A percentile compares a stretch with the other conserved stretches of the same genome.
phyloP scores from a whole-genome alignment of 2,329 filamentous ascomycete species.

The Dothidotthia symphoricarpi region DNA sequence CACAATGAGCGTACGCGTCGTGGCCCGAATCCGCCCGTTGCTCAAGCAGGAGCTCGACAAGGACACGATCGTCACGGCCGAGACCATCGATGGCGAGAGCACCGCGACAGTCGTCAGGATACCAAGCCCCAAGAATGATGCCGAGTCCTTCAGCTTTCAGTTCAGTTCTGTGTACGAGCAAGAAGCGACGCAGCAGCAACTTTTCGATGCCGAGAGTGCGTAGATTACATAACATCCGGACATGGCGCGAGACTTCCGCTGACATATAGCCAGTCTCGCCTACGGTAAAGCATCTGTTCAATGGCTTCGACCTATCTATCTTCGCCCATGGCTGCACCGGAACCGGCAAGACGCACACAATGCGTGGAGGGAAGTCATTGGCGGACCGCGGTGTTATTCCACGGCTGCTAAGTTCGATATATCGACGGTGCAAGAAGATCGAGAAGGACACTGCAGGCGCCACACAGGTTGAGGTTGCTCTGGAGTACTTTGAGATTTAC shows the following conservation, averaged over 20 bases:
- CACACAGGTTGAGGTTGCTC: slow-evolving; percentile 68
- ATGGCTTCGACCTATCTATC: slow-evolving; percentile 69
- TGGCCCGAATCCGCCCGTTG: slow-evolving; percentile 85
- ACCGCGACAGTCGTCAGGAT: slow-evolving; percentile 72
- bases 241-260: slow-evolving; percentile 12
- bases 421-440: slow-evolving; percentile 80
- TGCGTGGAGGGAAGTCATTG: slow-evolving; percentile 85
- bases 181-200: slow-evolving; percentile 73
- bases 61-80: slow-evolving; percentile 77
- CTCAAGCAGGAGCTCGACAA: slow-evolving; percentile 81
- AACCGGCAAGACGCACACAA: slow-evolving; percentile 93
- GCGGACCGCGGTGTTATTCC: slow-evolving; percentile 87
- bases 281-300: slow-evolving; percentile 87
- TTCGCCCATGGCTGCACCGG: slow-evolving; percentile 94
- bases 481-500: slow-evolving; percentile 96
- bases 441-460: slow-evolving; percentile 72
- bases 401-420: slow-evolving; percentile 78
- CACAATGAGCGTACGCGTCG: slow-evolving; percentile 70
- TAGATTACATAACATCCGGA: slow-evolving; percentile 1
- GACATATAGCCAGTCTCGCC: slow-evolving; percentile 65
- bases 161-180: slow-evolving; percentile 93
- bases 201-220: slow-evolving; percentile 86
- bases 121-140: slow-evolving; percentile 88
- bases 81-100: slow-evolving; percentile 42
- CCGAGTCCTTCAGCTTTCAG: slow-evolving; percentile 87